Conservation (phyloP, 2,329 filamentous ascomycete species). For the Rachicladosporium sp. region DNA sequence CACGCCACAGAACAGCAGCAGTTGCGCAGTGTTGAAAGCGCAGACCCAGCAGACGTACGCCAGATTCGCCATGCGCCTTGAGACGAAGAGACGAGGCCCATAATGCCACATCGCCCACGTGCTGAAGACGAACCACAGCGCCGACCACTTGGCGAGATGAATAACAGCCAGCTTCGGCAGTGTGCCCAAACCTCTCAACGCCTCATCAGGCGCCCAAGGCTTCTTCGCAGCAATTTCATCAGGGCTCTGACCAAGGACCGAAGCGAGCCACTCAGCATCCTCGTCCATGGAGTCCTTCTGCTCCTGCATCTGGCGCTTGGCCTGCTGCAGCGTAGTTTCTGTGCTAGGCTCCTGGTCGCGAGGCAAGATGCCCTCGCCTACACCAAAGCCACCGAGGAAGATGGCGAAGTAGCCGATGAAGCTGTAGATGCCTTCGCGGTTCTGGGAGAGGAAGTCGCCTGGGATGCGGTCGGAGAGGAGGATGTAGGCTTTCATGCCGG, state of each 20-base stretch:
- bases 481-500: constrained; percentile 60
- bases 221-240: constrained; percentile 6
- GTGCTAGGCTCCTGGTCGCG: constrained; percentile 24
- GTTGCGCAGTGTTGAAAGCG: constrained; percentile 79
- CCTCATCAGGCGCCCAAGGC: constrained; percentile 4
- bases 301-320: background rate
- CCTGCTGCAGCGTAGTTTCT: constrained; percentile 6
- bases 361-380: constrained; percentile 69
- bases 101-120: constrained; percentile 55
- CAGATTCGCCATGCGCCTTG: constrained; percentile 79
- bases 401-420: constrained; percentile 91
- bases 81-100: constrained; percentile 65
- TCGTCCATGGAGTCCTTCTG: constrained; percentile 19
- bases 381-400: constrained; percentile 77
- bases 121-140: constrained; percentile 60
- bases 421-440: constrained; percentile 90
- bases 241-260: constrained; percentile 16
- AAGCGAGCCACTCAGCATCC: constrained; percentile 25
- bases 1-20: constrained; percentile 64
- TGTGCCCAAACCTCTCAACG: constrained; percentile 1
- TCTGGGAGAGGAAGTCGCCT: constrained; percentile 65
- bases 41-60: constrained; percentile 88
- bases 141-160: constrained; percentile 52
- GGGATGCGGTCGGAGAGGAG: constrained; percentile 62
- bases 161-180: constrained; percentile 15